Percentiles rank a stretch among this genome's conserved stretches.
These are phyloP conservation scores for Coemansia sp. DNA, from an alignment of 192 early-diverging fungal species.

Conservation along the genomic window DNA sequence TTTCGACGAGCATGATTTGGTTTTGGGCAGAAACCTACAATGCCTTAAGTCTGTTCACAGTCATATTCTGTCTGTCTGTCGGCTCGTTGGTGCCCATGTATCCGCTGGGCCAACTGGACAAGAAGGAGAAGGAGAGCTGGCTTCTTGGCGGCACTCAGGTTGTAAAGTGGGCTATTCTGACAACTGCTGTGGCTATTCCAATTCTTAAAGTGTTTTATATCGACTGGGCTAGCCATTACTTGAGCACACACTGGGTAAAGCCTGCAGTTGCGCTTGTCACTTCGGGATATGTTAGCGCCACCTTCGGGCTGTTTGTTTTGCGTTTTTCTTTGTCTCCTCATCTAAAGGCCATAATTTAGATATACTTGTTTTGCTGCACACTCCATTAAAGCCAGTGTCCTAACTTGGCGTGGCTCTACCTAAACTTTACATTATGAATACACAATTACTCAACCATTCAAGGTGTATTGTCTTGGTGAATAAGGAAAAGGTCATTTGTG, in stretches of 20 bases:
- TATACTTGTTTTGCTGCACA: neutral
- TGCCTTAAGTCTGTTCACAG: slow-evolving; percentile 26
- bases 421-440: no score
- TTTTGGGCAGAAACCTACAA: slow-evolving; percentile 32
- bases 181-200: slow-evolving; percentile 45
- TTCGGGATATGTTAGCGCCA: slow-evolving; percentile 30
- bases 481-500: no score
- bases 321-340: slow-evolving; percentile 46
- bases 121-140: slow-evolving; percentile 43
- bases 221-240: slow-evolving; percentile 35
- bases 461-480: no score
- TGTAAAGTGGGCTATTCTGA: slow-evolving; percentile 42
- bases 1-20: slow-evolving; percentile 30
- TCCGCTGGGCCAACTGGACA: slow-evolving; percentile 41
- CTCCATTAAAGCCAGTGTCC: no score
- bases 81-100: slow-evolving; percentile 50
- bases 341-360: slow-evolving; percentile 26
- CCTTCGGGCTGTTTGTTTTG: slow-evolving; percentile 30
- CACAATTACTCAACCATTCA: no score
- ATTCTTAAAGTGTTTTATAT: slow-evolving; percentile 47
- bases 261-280: slow-evolving; percentile 27
- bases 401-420: no score
- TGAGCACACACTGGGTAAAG: slow-evolving; percentile 35
- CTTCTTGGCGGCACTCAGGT: slow-evolving; percentile 41
- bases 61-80: slow-evolving; percentile 37